Evolutionary conservation across 2,329 filamentous ascomycete genomes (phyloP), one percentile per base, ranked within the genome.

Genomic region (Penicillium sp.): DNA sequence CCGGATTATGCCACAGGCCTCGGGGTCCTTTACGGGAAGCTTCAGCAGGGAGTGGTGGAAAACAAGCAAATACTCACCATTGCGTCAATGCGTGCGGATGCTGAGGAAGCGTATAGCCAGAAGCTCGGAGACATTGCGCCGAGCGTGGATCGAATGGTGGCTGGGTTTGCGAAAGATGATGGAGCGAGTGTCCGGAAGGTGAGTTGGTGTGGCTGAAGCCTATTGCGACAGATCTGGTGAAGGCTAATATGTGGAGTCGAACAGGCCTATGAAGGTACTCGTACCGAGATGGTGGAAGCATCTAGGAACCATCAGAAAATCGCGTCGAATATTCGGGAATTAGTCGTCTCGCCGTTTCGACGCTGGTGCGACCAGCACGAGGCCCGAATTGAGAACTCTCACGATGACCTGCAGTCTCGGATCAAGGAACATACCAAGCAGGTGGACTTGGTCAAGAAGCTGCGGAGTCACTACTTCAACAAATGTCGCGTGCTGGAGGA

Each of bases 331-430:
- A 98, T 99, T 73, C 91, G 94, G 66, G 94, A 99, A 77, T 86
- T 99, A 19, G 95, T 99, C 55, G 91, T 99, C 29, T 91, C 90
- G 70, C 96, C 95, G 7, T 99, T 99, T 79, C 87, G 92, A 63
- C 89, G 92, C 73, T 99, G 95, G 95, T 96, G 93, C 80, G 94
- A 97, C 71, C 91, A 94, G 61, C 95, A 99, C 80, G 93, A 96
- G 70, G 85, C 88, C 65, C 91, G 95, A 67, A 88, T 99, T 62
- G 91, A 97, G 75, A 92, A 93, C 72, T 97, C 93, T 23, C 94
- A 99, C 76, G 95, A 98, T 70, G 93, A 97, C 71, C 86, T 99
- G 23, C 94, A 98, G 78, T 81, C 84, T 52, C 91, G 92, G 62
- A 93, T 98, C 79, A 97, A 97, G 82, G 86, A 91, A 64, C 93